Evolutionary conservation across 139 green algal genomes (phyloP).

Genomic region (Pleodorina starrii): DNA sequence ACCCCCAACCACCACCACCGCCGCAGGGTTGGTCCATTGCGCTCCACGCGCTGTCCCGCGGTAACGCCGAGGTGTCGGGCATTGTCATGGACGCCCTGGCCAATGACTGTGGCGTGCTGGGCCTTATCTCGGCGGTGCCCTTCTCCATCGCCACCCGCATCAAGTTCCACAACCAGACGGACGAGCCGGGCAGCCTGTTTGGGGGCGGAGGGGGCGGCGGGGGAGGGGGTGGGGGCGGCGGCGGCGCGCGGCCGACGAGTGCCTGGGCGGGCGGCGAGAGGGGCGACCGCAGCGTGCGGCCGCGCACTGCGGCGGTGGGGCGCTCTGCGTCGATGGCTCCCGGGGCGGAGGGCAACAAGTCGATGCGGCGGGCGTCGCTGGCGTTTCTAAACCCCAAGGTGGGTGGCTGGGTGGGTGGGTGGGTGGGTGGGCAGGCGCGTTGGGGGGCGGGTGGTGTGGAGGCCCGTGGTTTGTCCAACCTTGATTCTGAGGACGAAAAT

Average conservation of each 20-base stretch:
- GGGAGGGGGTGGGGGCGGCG: neutral
- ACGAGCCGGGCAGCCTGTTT: conserved; percentile 2
- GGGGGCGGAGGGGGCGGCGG: neutral
- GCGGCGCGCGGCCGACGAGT: conserved; percentile 15
- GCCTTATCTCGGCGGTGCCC: conserved; percentile 61
- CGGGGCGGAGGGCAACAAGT: conserved; percentile 28
- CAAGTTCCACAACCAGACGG: conserved; percentile 32
- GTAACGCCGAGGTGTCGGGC: conserved; percentile 58
- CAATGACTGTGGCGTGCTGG: conserved; percentile 40
- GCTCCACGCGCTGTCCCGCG: conserved; percentile 54
- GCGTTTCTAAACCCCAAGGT: neutral
- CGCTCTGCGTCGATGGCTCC: neutral
- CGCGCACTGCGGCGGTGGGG: neutral
- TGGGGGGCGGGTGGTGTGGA: too few species aligned
- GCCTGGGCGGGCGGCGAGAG: neutral
- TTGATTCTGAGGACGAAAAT: too few species aligned
- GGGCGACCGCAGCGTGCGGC: conserved; percentile 5
- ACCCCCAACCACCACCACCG: too few species aligned
- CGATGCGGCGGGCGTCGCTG: conserved; percentile 19
- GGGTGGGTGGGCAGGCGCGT: neutral
- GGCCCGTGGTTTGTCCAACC: too few species aligned
- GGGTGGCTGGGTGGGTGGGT: neutral
- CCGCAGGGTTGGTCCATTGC: conserved; percentile 59
- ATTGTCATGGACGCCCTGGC: conserved; percentile 51
- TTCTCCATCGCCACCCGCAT: conserved; percentile 49